Evolutionary conservation across 352 stramenopile species (phyloP), one percentile per base, ranked within the genome.

Genomic region (Sclerospora graminicola): DNA sequence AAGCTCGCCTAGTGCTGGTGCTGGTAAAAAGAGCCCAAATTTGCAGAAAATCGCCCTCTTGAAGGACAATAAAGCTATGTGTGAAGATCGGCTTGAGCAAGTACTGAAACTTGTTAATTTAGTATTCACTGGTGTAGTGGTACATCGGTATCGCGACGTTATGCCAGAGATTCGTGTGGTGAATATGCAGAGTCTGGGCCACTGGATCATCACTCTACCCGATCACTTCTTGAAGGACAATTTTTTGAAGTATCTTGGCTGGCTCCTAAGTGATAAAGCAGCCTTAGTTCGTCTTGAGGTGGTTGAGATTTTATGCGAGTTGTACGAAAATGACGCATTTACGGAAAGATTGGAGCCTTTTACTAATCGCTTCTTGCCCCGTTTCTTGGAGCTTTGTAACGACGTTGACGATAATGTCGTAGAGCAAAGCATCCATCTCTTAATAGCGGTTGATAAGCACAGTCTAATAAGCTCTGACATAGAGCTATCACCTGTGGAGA

Each of bases 171-270:
- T 98, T 54, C 88, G 94, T 15, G 54, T 69, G 6, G 67, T 80
- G 20, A 96, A 69, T 32, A 66, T 97, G 5, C 51, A 83, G 14
- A 69, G 78, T 7, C 70, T 98, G 7, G 78, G 77, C 0, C 55
- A 79, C 30, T 95, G 93, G 78, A 89, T 86, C 23, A 62, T 78
- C 8, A 66, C 81, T 10, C 47, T 96, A 14, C 88, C 91, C 0
- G 82, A 95, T 26, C 65, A 96, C 0, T 98, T 95, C 42, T 57
- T 97, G 24, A 89, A 89, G 36, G 83, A 96, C 50, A 96, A 92
- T 47, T 96, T 94, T 48, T 57, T 98, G 40, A 98, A 98, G 59
- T 98, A 98, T 59, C 77, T 97, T 40, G 93, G 89, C 4, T 98
- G 93, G 93, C 84, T 97, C 50, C 48, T 97, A 32, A 93, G 84